A percentile compares a stretch with the other conserved stretches of the same genome.
Conservation (phyloP, 129 eudicot species). For the Dittrichia graveolens region DNA sequence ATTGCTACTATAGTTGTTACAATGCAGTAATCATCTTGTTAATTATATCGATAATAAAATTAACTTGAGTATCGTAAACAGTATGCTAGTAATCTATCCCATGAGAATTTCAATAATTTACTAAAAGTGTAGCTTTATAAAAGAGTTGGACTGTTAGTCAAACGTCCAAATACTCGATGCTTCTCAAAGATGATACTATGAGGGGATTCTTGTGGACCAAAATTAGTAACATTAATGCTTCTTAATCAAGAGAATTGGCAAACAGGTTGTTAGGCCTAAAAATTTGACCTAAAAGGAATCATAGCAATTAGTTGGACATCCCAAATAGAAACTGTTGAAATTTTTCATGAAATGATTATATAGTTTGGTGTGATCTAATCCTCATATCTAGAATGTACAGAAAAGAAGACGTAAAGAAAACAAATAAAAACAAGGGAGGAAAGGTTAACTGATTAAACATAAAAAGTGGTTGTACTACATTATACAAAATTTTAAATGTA, state of each 20-base stretch:
- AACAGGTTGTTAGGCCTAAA: constrained; percentile 4
- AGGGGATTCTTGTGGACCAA: constrained; percentile 5
- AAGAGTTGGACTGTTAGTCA: constrained; percentile 1
- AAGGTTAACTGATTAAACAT: background rate
- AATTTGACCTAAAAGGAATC: constrained; percentile 8
- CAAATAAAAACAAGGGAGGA: constrained; percentile 3
- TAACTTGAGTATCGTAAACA: background rate
- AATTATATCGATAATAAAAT: background rate
- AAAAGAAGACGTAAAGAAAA: constrained; percentile 5
- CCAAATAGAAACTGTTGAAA: background rate
- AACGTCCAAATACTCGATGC: background rate
- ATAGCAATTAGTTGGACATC: constrained; percentile 22
- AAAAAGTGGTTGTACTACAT: background rate
- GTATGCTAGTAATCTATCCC: constrained; percentile 12
- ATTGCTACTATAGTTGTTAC: background rate
- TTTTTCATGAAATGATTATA: background rate
- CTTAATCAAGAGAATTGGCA: background rate
- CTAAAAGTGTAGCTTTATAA: constrained; percentile 9
- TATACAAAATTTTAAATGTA: background rate
- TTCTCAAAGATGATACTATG: background rate
- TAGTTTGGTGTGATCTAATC: constrained; percentile 15
- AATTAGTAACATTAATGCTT: background rate
- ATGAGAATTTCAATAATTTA: background rate
- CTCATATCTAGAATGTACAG: background rate
- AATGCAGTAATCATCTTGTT: background rate